Conservation (phyloP, 441 rosid species). For the Viola pubescens region DNA sequence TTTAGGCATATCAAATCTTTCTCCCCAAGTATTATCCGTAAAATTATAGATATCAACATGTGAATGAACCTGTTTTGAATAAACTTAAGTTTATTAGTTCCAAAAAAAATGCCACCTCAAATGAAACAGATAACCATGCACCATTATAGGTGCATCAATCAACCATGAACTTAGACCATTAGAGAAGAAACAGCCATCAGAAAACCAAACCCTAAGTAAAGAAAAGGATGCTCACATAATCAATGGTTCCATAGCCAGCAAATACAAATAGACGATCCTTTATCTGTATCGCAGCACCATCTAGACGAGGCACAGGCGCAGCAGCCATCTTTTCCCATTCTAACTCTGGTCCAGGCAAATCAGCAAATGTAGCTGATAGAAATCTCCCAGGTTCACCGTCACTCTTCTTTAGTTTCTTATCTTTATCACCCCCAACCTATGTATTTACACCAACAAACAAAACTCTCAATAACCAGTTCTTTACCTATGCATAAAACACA, state of each 20-base stretch:
- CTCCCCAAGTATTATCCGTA: constrained; percentile 73
- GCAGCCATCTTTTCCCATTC: constrained; percentile 80
- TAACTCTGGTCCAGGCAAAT: constrained; percentile 68
- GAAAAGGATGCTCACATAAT: constrained; percentile 37
- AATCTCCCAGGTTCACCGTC: constrained; percentile 37
- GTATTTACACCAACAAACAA: background rate
- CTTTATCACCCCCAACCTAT: background rate
- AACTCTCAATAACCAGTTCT: background rate
- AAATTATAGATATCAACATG: constrained; percentile 89
- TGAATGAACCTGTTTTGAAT: constrained; percentile 59
- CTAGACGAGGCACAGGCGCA: constrained; percentile 89
- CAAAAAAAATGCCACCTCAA: background rate
- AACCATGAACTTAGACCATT: background rate
- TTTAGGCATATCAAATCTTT: constrained; percentile 85
- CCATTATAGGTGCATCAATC: background rate
- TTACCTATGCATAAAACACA: no score
- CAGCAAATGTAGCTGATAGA: constrained; percentile 86
- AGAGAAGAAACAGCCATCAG: background rate
- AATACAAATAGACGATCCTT: constrained; percentile 64
- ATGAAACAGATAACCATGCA: background rate
- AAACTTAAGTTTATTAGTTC: background rate
- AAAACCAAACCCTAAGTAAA: background rate
- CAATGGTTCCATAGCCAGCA: constrained; percentile 85
- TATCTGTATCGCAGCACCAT: constrained; percentile 88
- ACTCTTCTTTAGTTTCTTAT: background rate